These are phyloP conservation scores for Crithidia expoeki DNA, from an alignment of 208 protist species.

Conservation along the genomic window DNA sequence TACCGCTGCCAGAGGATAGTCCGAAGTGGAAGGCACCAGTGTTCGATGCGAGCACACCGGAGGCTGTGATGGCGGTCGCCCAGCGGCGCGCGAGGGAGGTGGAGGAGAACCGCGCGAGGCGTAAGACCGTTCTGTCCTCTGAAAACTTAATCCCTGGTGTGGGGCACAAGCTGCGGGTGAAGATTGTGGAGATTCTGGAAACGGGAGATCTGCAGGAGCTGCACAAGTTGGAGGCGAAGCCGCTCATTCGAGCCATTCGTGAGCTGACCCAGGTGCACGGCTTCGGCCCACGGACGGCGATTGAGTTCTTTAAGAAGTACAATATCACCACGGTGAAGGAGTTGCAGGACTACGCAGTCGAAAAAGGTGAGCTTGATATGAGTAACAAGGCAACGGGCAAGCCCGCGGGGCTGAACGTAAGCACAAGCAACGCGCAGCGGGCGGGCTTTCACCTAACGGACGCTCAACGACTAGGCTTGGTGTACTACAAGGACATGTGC, in stretches of 20 bases:
- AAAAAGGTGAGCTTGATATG: slow-evolving; percentile 38
- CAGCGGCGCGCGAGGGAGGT: slow-evolving; percentile 30
- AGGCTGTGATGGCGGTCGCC: slow-evolving; percentile 11
- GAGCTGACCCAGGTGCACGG: slow-evolving; percentile 85
- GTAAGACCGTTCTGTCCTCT: slow-evolving; percentile 32
- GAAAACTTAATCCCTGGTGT: slow-evolving; percentile 49
- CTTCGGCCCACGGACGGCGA: slow-evolving; percentile 84
- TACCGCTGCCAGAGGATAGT: slow-evolving; percentile 54
- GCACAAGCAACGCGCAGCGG: slow-evolving; percentile 30
- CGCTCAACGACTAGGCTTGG: slow-evolving; percentile 73
- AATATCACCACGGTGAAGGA: slow-evolving; percentile 68
- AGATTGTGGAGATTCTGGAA: slow-evolving; percentile 80
- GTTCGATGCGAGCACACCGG: slow-evolving; percentile 3
- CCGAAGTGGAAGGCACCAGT: slow-evolving; percentile 16
- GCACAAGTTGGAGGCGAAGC: slow-evolving; percentile 65
- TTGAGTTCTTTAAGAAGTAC: slow-evolving; percentile 75
- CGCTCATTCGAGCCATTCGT: slow-evolving; percentile 77
- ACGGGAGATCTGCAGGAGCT: slow-evolving; percentile 82
- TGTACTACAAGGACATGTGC: slow-evolving; percentile 84
- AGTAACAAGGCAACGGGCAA: slow-evolving; percentile 38
- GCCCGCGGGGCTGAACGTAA: slow-evolving; percentile 11
- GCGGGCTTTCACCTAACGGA: slow-evolving; percentile 61
- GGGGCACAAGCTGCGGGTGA: slow-evolving; percentile 72
- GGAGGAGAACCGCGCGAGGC: slow-evolving; percentile 42
- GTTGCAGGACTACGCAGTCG: slow-evolving; percentile 54